Base-by-base conservation (phyloP, 345 rosid species). In the Ricinus communis region DNA sequence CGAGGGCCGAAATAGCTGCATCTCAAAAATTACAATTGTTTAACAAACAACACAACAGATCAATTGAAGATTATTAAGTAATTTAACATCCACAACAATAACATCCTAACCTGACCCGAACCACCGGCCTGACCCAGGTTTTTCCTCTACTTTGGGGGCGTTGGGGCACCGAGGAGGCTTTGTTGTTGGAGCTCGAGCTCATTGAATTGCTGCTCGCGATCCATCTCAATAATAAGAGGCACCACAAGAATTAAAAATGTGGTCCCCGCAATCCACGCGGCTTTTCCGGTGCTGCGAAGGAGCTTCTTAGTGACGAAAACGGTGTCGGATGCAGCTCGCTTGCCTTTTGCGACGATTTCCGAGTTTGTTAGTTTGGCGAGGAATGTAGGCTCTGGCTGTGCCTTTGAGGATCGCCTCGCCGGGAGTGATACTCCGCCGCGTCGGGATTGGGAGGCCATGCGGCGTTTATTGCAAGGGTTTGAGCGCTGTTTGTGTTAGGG, bases 241-340 rank as follows among this genome's bases (percentile, higher is more conserved):
- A 92, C 86, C 8, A 77, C 85, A 24, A 93, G 82, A 72, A 93
- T 80, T 46, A 93, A 77, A 73, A 87, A 74, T 30, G 93, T 88
- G 31, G 98, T 88, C 2, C 98, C 93, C 9, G 88, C 88, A 54
- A 90, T 74, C 97, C 93, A 90, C 24, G 93, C 93, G 8, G 96
- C 98, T 83, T 87, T 88, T 8, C 97, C 98, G 5, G 96, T 90
- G 79, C 96, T 90, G 60, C 79, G 77, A 41, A 93, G 81, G 75
- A 93, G 91, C 81, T 85, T 90, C 78, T 86, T 88, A 74, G 98
- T 68, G 36, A 88, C 91, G 74, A 75, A 75, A 0, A 78, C 83
- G 68, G 90, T 79, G 67, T 87, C 86, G 83, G 70, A 67, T 8
- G 85, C 87, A 3, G 82, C 86, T 40, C 76, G 87, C 85, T 82